Base-by-base conservation (phyloP, 768 basidiomycete genomes). In the Leccinum subtestaceum region DNA sequence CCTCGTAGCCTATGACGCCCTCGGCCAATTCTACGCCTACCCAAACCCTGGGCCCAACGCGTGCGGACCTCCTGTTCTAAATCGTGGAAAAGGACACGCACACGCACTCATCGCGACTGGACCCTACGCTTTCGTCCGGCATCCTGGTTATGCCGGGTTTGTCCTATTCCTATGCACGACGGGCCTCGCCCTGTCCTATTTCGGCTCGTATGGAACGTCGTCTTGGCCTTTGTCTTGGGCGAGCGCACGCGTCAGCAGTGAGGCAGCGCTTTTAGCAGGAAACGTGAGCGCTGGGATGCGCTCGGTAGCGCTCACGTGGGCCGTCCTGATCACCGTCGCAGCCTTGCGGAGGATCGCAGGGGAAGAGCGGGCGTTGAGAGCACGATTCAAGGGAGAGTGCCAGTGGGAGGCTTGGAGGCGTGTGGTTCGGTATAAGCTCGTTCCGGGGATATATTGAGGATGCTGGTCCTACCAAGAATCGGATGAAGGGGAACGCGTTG, bases 401-500 rank as follows among this genome's bases (percentile, higher is more conserved):
- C n/a, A n/a, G n/a, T 67, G 67, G 66, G 66, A 59, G 32, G 62
- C 66, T 1, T 85, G 81, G 80, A 77, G 76, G 6, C 59, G 59
- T 43, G 69, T 60, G 40, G 83, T 84, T 11, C 79, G 74, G 9
- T 82, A 78, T 56, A 81, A 67, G 55, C 68, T 85, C 31, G 62
- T 84, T 50, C 83, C 83, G 21, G 74, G 78, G 31, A 40, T 84
- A 13, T 79, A 78, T 65, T 84, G 62, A 65, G 5, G 23, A 27
- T 27, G 27, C 27, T 27, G 27, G 27, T 27, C 27, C 27, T 27
- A 27, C 27, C 27, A 27, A 27, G 27, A 27, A 27, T 34, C 77
- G 78, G 63, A 27, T 90, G 88, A 23, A 90, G 77, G 0, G 84
- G 81, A 10, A 86, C 72, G 9, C 76, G 76, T 65, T 87, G 86